Conservation (phyloP, 2,329 filamentous ascomycete species). For the Cadophora gregata region DNA sequence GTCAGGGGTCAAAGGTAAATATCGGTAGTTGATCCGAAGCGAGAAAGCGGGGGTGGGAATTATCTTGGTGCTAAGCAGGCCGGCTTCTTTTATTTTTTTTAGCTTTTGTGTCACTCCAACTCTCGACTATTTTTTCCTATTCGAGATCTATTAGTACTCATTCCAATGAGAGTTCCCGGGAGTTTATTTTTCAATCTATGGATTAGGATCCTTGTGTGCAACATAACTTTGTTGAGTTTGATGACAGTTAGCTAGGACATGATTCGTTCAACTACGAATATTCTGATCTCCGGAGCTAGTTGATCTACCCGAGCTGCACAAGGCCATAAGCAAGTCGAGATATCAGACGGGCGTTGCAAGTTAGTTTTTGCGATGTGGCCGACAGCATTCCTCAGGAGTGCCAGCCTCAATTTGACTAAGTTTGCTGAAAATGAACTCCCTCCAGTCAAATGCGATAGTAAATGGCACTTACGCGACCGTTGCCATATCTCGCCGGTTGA, state of each 20-base stretch:
- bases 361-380: background rate
- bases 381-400: too few species aligned
- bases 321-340: background rate
- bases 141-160: background rate
- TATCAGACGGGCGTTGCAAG: background rate
- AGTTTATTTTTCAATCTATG: background rate
- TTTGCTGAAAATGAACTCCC: too few species aligned
- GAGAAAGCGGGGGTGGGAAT: background rate
- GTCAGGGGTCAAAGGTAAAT: constrained; percentile 1
- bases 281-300: background rate
- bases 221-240: background rate
- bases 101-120: background rate
- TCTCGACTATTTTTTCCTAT: background rate
- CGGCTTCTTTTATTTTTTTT: background rate
- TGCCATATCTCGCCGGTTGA: too few species aligned
- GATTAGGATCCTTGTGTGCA: background rate
- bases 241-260: background rate
- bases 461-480: too few species aligned
- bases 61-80: background rate
- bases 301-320: constrained; percentile 1
- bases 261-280: background rate
- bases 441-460: too few species aligned
- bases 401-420: too few species aligned
- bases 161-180: too few species aligned
- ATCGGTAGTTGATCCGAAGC: constrained; percentile 12